Base-by-base conservation (phyloP, 371 early-diverging fungal species). In the Lichtheimia ramosa region DNA sequence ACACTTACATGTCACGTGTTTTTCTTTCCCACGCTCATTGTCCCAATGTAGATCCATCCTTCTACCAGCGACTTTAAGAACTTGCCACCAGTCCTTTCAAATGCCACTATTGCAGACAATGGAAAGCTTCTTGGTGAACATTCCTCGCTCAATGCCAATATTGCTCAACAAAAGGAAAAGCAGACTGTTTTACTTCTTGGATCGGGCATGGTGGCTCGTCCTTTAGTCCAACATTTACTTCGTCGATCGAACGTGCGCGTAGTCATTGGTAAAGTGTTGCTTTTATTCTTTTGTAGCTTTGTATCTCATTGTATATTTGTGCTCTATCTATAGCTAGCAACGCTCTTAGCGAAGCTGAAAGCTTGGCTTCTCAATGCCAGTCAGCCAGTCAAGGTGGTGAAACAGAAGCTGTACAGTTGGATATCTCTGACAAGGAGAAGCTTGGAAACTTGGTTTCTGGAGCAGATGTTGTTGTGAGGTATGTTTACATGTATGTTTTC, bases 191-290 rank as follows among this genome's bases (percentile, higher is more conserved):
- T 96, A 8, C 66, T 98, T 23, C 85, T 96, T 27, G 98, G 98
- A 3, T 92, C 95, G 12, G 98, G 98, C 16, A 93, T 90, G 83
- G 98, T 97, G 5, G 91, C 95, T 27, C 91, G 84, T 24, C 98
- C 98, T 3, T 83, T 95, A 43, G 87, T 95, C 18, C 86, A 94
- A 39, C 94, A 93, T 67, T 78, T 98, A 28, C 65, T 82, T 5
- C 76, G 82, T 5, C 71, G 85, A 25, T 70, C 79, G 0, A 86
- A 91, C 58, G 84, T 89, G 61, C 66, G 84, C 43, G 71, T 95
- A 28, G 91, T 91, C 2, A 83, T 96, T 73, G 87, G 89, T 90
- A 71, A 65, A 8, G 46, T 12, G 5, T 46, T 46, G 5, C 0
- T 8, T 10, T 28, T 3, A 3, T 7, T 28, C 28, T 2, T 8